phyloP scores from a whole-genome alignment of 2,329 filamentous ascomycete species.

The Scopulariopsis brevicaulis region DNA sequence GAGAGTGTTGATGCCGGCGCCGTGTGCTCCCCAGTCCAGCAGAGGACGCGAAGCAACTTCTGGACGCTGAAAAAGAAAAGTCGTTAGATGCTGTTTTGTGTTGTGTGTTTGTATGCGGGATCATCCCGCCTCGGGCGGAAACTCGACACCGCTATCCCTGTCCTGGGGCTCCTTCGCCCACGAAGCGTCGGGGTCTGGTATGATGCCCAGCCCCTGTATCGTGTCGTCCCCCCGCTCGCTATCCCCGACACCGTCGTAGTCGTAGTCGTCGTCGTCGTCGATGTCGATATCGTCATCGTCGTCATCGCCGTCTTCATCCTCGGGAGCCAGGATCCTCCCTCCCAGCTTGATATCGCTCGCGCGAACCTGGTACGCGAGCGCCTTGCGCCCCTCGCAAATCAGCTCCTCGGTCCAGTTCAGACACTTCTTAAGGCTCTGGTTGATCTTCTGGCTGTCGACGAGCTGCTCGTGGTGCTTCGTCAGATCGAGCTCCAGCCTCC shows the following conservation, averaged over 20 bases:
- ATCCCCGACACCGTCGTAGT: not conserved
- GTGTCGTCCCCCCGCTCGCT: constrained; percentile 2
- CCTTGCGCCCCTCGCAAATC: constrained; percentile 79
- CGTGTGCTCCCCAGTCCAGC: not conserved
- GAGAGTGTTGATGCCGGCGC: not conserved
- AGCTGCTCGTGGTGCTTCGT: constrained; percentile 82
- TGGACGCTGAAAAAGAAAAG: constrained; percentile 6
- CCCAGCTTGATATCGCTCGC: constrained; percentile 73
- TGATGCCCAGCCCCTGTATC: constrained; percentile 7
- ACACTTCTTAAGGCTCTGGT: constrained; percentile 84
- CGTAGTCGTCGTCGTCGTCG: not conserved
- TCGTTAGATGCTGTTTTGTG: constrained; percentile 6
- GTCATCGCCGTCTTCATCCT: constrained; percentile 48
- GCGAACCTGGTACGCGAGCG: constrained; percentile 70
- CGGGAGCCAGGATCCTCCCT: constrained; percentile 60
- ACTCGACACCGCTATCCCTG: constrained; percentile 40
- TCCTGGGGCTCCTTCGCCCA: constrained; percentile 31
- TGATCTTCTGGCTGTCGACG: constrained; percentile 86
- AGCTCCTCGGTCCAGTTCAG: constrained; percentile 82
- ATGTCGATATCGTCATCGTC: not conserved
- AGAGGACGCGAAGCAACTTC: constrained; percentile 2
- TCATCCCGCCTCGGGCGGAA: constrained; percentile 19
- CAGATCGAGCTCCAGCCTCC: constrained; percentile 73
- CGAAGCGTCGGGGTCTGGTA: constrained; percentile 11
- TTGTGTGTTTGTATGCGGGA: not conserved